Evolutionary conservation across 768 basidiomycete genomes (phyloP), one percentile per base, ranked within the genome.

Genomic region (Kwoniella mangroviensis): DNA sequence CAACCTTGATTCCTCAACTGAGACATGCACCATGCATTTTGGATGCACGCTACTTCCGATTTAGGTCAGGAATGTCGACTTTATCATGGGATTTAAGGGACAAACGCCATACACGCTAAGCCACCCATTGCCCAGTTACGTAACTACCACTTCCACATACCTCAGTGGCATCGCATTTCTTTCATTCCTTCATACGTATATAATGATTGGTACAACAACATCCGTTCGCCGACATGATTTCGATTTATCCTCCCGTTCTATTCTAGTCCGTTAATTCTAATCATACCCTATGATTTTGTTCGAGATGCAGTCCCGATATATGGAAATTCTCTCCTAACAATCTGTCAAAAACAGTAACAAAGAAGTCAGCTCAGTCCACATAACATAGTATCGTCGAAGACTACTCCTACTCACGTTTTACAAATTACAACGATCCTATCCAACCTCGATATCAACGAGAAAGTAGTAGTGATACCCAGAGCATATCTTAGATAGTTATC

Each of bases 401-500:
- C 5, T 6, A 24, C 7, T 24, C 15, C 19, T 59, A 70, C 74
- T 65, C 55, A 79, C 81, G 93, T 91, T 79, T 94, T 94, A 17
- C 89, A 88, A 2, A 91, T 91, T 2, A 92, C 77, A 89, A 94
- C 91, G 67, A 94, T 82, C 62, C 88, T 85, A 78, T 94, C 93
- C 13, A 94, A 83, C 11, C 91, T 87, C 6, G 87, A 87, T n/a
- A 94, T 84, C 51, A 94, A 87, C 0, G 60, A 64, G 68, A 59
- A 75, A 4, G 72, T 76, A 9, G 71, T 73, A 11, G 73, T 68
- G n/a, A 71, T 54, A 43, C 65, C 43, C n/a, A 72, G 26, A 7
- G 86, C 91, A 67, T 75, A 92, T 12, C 75, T 62, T 89, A 92
- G 67, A 73, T 94, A 94, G 73, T 93, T 90, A 73, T 92, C 88